These are phyloP conservation scores for Cadophora gregata DNA, from an alignment of 2,329 filamentous ascomycete genomes.

Conservation along the genomic window DNA sequence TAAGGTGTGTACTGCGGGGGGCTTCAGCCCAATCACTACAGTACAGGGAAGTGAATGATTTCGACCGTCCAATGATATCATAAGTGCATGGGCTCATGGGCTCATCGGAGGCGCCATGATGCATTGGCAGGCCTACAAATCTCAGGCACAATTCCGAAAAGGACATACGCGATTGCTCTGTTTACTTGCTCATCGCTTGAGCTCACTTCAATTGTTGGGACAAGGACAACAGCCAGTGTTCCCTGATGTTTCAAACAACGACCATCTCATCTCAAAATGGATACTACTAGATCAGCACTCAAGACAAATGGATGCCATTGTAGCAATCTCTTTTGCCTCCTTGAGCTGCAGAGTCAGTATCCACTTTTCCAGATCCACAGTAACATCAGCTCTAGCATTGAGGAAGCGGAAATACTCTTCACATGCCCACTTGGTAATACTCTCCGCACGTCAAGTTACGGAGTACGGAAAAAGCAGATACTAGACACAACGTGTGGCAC, in stretches of 20 bases:
- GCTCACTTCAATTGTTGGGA: neutral
- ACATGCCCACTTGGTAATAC: neutral
- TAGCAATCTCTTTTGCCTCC: neutral
- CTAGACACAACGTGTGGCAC: neutral
- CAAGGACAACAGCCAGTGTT: neutral
- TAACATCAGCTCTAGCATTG: neutral
- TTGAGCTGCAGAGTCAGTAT: neutral
- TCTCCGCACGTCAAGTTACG: neutral
- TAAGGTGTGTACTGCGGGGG: conserved; percentile 13
- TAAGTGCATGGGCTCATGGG: neutral
- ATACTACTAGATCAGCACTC: neutral
- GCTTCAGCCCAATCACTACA: conserved; percentile 17
- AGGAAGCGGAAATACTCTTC: neutral
- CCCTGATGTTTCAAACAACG: neutral
- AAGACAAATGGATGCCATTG: neutral
- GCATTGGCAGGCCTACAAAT: neutral
- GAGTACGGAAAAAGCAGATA: neutral
- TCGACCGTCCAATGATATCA: conserved; percentile 9
- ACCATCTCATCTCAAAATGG: neutral
- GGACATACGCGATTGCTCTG: neutral
- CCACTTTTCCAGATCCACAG: neutral
- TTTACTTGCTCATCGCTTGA: neutral
- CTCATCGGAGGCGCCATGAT: neutral
- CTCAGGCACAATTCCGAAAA: neutral
- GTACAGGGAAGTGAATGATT: neutral